A percentile compares a stretch with the other conserved stretches of the same genome.
phyloP scores from a whole-genome alignment of 257 asterid genomes.

The Misopates orontium region DNA sequence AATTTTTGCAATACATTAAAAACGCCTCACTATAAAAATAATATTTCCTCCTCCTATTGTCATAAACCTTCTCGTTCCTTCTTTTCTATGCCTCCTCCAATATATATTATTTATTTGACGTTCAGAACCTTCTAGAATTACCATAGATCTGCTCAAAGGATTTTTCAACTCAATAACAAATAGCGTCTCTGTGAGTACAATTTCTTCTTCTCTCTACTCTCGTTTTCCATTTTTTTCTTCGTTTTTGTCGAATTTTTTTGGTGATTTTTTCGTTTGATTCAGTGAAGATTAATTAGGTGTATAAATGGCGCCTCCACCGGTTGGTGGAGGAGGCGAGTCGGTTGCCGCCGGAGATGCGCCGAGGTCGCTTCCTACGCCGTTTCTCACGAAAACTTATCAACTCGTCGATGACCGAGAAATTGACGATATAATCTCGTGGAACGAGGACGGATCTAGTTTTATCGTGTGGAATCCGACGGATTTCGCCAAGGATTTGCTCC shows the following conservation, averaged over 20 bases:
- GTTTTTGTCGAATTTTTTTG: background rate
- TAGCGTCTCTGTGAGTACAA: constrained; percentile 19
- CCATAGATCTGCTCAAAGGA: constrained; percentile 38
- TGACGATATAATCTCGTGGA: constrained; percentile 87
- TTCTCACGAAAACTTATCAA: constrained; percentile 80
- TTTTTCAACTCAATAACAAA: constrained; percentile 18
- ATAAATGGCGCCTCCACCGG: constrained; percentile 53
- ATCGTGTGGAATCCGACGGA: constrained; percentile 88
- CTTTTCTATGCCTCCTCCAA: background rate
- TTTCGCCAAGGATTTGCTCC: constrained; percentile 83
- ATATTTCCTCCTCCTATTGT: no score
- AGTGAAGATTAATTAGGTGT: no score
- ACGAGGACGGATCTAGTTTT: constrained; percentile 80
- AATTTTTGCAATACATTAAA: no score
- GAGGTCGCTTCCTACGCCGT: constrained; percentile 81
- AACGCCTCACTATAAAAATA: no score
- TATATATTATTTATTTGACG: background rate
- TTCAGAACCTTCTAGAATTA: constrained; percentile 69
- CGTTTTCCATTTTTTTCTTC: background rate
- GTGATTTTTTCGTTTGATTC: constrained; percentile 21
- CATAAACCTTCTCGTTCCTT: constrained; percentile 43
- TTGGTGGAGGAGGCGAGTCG: constrained; percentile 51
- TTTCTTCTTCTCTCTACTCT: background rate
- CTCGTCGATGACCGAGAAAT: constrained; percentile 65
- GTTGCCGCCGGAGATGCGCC: constrained; percentile 39